Conservation (phyloP, 768 basidiomycete genomes). For the Grammothele lineata region DNA sequence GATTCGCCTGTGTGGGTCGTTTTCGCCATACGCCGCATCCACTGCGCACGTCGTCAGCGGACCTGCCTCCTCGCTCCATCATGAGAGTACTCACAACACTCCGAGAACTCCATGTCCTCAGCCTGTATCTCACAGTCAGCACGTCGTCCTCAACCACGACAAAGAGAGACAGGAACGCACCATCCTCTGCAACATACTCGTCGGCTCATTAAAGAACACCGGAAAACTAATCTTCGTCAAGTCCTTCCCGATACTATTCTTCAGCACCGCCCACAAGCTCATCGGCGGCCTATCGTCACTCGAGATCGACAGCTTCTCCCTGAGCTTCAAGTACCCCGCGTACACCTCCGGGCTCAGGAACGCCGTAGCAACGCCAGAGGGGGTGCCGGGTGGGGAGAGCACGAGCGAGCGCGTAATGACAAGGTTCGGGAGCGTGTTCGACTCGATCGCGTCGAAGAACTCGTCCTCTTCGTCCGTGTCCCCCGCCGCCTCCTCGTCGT, state of each 20-base stretch:
- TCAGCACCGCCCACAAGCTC: slow-evolving; percentile 92
- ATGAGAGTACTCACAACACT: slow-evolving; percentile 61
- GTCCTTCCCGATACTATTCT: slow-evolving; percentile 94
- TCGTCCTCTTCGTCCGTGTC: slow-evolving; percentile 88
- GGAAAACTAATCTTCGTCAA: slow-evolving; percentile 94
- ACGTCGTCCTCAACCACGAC: not conserved
- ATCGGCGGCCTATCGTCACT: slow-evolving; percentile 82
- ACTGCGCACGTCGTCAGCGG: slow-evolving; percentile 38
- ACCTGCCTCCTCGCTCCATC: too few species aligned
- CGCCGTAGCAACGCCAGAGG: slow-evolving; percentile 28
- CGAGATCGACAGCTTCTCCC: slow-evolving; percentile 56
- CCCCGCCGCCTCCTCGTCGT: slow-evolving; percentile 29
- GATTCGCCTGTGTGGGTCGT: slow-evolving; percentile 74
- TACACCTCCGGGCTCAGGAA: slow-evolving; percentile 45
- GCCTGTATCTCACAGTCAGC: slow-evolving; percentile 36
- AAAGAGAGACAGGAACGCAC: slow-evolving; percentile 31
- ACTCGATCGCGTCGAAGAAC: slow-evolving; percentile 95
- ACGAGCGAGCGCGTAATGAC: slow-evolving; percentile 63
- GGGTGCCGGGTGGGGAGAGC: slow-evolving; percentile 25
- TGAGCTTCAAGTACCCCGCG: slow-evolving; percentile 61
- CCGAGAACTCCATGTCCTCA: slow-evolving; percentile 97
- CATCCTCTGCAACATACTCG: slow-evolving; percentile 97
- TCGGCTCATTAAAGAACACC: slow-evolving; percentile 90
- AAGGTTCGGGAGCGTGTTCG: slow-evolving; percentile 72
- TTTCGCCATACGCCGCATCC: slow-evolving; percentile 76